Percentiles rank a stretch among this genome's conserved stretches.
Evolutionary conservation across 2,329 filamentous ascomycete genomes (phyloP).

Genomic region (Biscogniauxia mediterranea): DNA sequence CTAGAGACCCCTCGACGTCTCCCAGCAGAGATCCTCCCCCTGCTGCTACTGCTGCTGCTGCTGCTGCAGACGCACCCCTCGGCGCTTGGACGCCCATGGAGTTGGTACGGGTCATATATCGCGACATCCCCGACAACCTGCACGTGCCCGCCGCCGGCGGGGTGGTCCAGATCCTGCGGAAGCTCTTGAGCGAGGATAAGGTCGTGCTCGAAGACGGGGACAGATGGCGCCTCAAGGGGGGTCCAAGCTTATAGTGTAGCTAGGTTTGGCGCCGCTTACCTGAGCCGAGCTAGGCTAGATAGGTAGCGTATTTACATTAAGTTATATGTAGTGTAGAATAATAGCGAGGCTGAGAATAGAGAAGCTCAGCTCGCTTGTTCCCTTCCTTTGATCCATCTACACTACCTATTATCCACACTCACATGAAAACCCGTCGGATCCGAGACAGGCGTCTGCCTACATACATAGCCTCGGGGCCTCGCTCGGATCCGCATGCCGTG

Average conservation of each 20-base stretch:
- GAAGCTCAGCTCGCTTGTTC: too few relatives aligned
- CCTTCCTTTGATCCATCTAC: too few relatives aligned
- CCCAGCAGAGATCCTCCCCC: neutral
- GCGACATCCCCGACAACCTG: conserved; percentile 71
- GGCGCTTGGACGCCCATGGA: conserved; percentile 69
- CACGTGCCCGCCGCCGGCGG: conserved; percentile 75
- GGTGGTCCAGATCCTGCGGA: conserved; percentile 73
- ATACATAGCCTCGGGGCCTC: too few relatives aligned
- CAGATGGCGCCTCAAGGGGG: conserved; percentile 44
- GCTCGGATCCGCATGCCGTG: too few relatives aligned
- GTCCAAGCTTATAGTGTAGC: conserved; percentile 39
- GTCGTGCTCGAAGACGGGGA: conserved; percentile 44
- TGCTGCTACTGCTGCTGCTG: neutral
- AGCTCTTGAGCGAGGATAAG: conserved; percentile 72
- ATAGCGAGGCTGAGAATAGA: too few relatives aligned
- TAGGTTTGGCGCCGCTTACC: neutral
- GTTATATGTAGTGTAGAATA: too few relatives aligned
- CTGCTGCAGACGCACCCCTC: neutral
- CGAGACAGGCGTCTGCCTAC: too few relatives aligned
- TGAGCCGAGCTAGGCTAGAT: neutral
- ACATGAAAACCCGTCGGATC: too few relatives aligned
- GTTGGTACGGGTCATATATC: conserved; percentile 85
- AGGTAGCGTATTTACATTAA: too few relatives aligned
- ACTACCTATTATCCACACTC: too few relatives aligned
- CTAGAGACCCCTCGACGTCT: conserved; percentile 25